Evolutionary conservation across 768 basidiomycete genomes (phyloP).

Genomic region (Russula vinacea): DNA sequence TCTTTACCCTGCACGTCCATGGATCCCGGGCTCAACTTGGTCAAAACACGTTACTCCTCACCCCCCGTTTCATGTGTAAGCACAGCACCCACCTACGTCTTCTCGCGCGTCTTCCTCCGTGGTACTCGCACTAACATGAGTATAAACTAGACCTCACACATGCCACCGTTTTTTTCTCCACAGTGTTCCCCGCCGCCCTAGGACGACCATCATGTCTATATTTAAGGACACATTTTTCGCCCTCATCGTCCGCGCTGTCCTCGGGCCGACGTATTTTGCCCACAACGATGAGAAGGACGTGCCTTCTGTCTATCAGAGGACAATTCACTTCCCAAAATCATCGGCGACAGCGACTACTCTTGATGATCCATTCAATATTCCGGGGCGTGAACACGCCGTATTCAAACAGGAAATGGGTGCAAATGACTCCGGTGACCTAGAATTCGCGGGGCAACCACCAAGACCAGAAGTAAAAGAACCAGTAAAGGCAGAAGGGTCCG

Average conservation of each 20-base stretch:
- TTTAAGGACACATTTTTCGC: slow-evolving; percentile 37
- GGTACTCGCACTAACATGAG: not conserved
- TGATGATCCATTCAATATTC: slow-evolving; percentile 12
- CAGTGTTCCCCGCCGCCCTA: not conserved
- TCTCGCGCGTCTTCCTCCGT: not conserved
- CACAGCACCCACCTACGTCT: not conserved
- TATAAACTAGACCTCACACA: slow-evolving; percentile 8
- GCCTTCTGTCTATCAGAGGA: slow-evolving; percentile 19
- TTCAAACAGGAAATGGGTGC: slow-evolving; percentile 1
- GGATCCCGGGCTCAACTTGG: not conserved
- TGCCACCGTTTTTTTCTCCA: no score
- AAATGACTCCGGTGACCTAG: not conserved
- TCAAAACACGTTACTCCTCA: slow-evolving; percentile 9
- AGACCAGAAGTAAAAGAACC: not conserved
- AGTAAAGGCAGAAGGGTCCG: slow-evolving; percentile 12
- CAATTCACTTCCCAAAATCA: not conserved
- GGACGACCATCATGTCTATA: slow-evolving; percentile 22
- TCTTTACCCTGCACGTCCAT: not conserved
- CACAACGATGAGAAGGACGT: slow-evolving; percentile 27
- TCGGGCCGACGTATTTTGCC: slow-evolving; percentile 31
- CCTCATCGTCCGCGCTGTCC: slow-evolving; percentile 33
- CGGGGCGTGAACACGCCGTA: not conserved
- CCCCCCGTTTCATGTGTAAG: slow-evolving; percentile 4
- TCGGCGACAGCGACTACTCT: slow-evolving; percentile 19
- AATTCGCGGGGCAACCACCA: not conserved